These are phyloP conservation scores for Boeremia exigua DNA, from an alignment of 2,329 filamentous ascomycete genomes.

Conservation along the genomic window DNA sequence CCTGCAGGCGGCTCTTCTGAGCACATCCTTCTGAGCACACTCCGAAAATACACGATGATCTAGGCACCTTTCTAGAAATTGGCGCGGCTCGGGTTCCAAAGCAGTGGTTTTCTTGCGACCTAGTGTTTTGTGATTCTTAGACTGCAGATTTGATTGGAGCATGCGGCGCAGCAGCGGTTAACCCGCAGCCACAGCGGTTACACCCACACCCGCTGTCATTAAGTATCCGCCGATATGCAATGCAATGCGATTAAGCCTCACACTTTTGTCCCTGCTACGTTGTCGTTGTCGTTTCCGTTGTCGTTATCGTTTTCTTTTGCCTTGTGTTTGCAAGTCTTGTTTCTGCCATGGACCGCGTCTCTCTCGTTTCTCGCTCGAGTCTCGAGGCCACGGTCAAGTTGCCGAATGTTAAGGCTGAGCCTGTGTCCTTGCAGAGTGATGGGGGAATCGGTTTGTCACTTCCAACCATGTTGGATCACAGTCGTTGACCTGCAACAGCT, in stretches of 20 bases:
- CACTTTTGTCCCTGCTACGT: neutral
- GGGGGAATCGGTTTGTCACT: neutral
- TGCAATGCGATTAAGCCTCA: slow-evolving; percentile 5
- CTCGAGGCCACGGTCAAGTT: neutral
- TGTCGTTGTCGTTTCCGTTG: neutral
- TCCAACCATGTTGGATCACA: neutral
- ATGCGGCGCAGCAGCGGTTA: slow-evolving; percentile 16
- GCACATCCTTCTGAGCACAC: neutral
- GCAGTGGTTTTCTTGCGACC: neutral
- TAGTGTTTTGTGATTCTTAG: slow-evolving; percentile 4
- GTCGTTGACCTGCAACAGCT: neutral
- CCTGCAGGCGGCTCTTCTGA: neutral
- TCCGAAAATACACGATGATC: slow-evolving; percentile 7
- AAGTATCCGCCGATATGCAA: slow-evolving; percentile 9
- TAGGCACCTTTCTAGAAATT: neutral
- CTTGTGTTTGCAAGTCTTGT: neutral
- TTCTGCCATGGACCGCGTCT: neutral
- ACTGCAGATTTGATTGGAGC: slow-evolving; percentile 12
- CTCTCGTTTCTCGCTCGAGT: neutral
- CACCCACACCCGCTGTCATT: slow-evolving; percentile 1
- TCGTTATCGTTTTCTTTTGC: neutral
- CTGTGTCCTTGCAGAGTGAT: neutral
- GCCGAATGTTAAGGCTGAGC: neutral
- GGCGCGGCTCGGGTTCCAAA: slow-evolving; percentile 10
- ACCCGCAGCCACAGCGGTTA: slow-evolving; percentile 13